Evolutionary conservation across 192 early-diverging fungal species (phyloP), one percentile per base, ranked within the genome.

Genomic region (Rhizophagus clarus): DNA sequence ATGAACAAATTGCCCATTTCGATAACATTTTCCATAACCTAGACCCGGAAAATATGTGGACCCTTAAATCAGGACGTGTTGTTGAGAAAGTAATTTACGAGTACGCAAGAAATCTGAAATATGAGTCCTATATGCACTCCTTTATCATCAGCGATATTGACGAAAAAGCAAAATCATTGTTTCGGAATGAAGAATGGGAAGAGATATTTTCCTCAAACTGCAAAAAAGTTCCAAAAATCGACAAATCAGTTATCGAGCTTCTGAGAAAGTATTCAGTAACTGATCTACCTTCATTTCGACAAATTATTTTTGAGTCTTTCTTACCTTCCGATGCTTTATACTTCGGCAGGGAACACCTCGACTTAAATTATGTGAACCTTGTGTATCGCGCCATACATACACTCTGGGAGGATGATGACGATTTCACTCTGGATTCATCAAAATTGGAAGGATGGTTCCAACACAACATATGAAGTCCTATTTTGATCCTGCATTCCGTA

Each of bases 301-400:
- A 75, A 75, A 75, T 75, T 7, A 75, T 75, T 75, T 75, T 75
- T 74, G 29, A 74, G 31, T 51, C 72, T 12, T 74, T 74, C 32
- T 31, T 62, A 61, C 31, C 56, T 61, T 62, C 15, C 15, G 28
- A 34, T 34, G 29, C 56, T 61, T 37, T 9, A 75, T 75, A 75
- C 14, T 75, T 29, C 56, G 62, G 62, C 14, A 40, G 56, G 12
- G 56, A 75, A n/a, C 29, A 75, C 26, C 62, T 75, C 62, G 56
- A 60, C 15, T 37, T 75, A 62, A 75, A 75, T 75, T 75, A 75
- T n/a, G 56, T 75, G 56, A 4, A 75, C 26, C 31, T n/a, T 32
- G 31, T 24, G 34, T 75, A 75, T 74, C 15, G 56, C 6, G 34
- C n/a, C 31, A 74, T 75, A n/a, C 31, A 75, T 7, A 75, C 56